Percentiles rank a stretch among this genome's conserved stretches.
Evolutionary conservation across 441 rosid species (phyloP).

Genomic region (Geranium incanum): DNA sequence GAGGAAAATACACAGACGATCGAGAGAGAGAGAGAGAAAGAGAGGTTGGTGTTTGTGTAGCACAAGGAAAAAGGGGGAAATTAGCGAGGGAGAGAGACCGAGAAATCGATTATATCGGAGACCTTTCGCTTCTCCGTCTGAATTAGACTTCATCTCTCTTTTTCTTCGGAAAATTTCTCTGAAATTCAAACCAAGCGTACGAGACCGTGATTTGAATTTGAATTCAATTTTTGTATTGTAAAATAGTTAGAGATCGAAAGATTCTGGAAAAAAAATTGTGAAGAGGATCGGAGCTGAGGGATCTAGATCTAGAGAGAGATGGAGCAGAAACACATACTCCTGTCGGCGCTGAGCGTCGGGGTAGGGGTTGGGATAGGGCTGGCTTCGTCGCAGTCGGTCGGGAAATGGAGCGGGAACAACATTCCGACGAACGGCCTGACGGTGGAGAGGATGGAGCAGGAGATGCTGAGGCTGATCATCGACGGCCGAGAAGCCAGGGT

Average conservation of each 20-base stretch:
- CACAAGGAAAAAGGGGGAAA: not conserved
- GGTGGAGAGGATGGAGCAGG: conserved; percentile 46
- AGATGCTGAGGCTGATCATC: conserved; percentile 44
- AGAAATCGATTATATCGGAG: not conserved
- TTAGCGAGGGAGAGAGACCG: not conserved
- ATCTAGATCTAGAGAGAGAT: conserved; percentile 21
- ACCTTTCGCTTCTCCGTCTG: not conserved
- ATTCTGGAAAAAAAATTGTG: not conserved
- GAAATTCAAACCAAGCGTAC: not conserved
- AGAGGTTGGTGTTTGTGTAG: not conserved
- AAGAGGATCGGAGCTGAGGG: not conserved
- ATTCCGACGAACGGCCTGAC: conserved; percentile 30
- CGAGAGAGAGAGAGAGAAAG: no score
- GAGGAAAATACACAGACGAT: not conserved
- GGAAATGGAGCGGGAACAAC: conserved; percentile 37
- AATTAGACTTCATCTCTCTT: not conserved
- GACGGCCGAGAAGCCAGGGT: conserved; percentile 59
- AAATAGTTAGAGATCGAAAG: not conserved
- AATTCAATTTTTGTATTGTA: not conserved
- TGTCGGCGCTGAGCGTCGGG: conserved; percentile 63
- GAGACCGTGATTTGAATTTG: no score
- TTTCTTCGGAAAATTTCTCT: not conserved
- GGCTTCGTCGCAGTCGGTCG: conserved; percentile 54
- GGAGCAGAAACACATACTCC: conserved; percentile 56
- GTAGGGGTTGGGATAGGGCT: conserved; percentile 63